These are phyloP conservation scores for Diaporthe velutina DNA, from an alignment of 2,329 filamentous ascomycete genomes.

Conservation along the genomic window DNA sequence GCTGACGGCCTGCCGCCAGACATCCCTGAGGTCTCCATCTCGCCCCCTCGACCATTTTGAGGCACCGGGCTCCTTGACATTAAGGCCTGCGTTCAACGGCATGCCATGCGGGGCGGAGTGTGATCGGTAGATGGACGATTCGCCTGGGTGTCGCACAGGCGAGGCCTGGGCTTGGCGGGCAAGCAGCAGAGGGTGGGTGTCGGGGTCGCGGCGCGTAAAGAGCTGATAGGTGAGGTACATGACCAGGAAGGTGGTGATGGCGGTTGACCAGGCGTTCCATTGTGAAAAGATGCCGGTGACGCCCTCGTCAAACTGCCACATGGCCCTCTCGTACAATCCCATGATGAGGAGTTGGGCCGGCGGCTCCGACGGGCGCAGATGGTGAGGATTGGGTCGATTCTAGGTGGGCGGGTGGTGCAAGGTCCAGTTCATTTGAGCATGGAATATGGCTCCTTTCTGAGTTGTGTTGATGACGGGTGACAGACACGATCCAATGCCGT, in stretches of 20 bases:
- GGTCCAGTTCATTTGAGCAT: slow-evolving; percentile 9
- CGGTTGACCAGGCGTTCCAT: slow-evolving; percentile 86
- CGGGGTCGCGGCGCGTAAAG: slow-evolving; percentile 81
- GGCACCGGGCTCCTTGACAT: slow-evolving; percentile 83
- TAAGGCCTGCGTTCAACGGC: slow-evolving; percentile 81
- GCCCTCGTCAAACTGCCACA: slow-evolving; percentile 79
- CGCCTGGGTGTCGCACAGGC: slow-evolving; percentile 83
- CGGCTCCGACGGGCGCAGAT: slow-evolving; percentile 21
- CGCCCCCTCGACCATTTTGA: slow-evolving; percentile 87
- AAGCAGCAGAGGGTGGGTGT: slow-evolving; percentile 92
- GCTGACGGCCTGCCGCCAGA: slow-evolving; percentile 82
- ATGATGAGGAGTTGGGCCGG: slow-evolving; percentile 32
- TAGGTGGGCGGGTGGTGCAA: neutral
- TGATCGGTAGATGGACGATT: slow-evolving; percentile 89
- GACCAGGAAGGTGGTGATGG: slow-evolving; percentile 76
- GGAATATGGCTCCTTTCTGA: neutral
- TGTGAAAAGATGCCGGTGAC: slow-evolving; percentile 78
- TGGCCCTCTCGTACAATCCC: slow-evolving; percentile 62
- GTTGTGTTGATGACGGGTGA: slow-evolving; percentile 3
- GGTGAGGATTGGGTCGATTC: neutral
- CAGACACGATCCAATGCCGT: slow-evolving; percentile 1
- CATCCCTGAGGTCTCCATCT: slow-evolving; percentile 89
- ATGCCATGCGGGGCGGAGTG: slow-evolving; percentile 88
- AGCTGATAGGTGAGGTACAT: slow-evolving; percentile 79
- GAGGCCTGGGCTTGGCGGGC: slow-evolving; percentile 85